These are phyloP conservation scores for Eimeria maxima DNA, from an alignment of 169 alveolate genomes.

Conservation along the genomic window DNA sequence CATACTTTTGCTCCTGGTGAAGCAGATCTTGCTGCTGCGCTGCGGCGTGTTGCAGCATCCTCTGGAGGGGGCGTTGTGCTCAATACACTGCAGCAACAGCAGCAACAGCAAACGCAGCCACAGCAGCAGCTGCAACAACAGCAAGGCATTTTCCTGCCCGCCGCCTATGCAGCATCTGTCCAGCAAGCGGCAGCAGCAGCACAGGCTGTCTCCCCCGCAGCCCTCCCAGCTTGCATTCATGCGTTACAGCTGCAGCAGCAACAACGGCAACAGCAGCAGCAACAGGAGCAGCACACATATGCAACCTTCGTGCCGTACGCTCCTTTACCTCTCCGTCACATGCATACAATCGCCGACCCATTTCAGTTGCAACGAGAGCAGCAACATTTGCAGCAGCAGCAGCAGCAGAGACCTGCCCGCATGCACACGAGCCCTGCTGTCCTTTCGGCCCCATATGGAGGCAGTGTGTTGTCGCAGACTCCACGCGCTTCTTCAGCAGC, in stretches of 20 bases:
- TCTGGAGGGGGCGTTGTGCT: conserved; percentile 50
- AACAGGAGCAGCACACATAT: conserved; percentile 1
- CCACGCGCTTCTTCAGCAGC: conserved; percentile 23
- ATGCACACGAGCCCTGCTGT: conserved; percentile 52
- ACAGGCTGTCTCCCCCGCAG: background rate
- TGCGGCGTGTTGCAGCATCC: conserved; percentile 68
- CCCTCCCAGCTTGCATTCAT: background rate
- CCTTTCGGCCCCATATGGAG: background rate
- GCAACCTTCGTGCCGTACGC: background rate
- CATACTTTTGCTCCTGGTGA: conserved; percentile 50
- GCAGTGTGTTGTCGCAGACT: conserved; percentile 2
- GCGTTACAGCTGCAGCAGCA: conserved; percentile 10
- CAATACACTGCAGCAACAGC: conserved; percentile 71
- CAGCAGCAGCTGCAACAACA: conserved; percentile 65
- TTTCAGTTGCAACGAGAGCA: conserved; percentile 50
- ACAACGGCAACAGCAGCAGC: conserved; percentile 63
- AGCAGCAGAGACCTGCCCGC: conserved; percentile 11
- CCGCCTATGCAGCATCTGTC: background rate
- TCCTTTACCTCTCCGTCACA: conserved; percentile 32
- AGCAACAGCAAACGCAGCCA: conserved; percentile 7
- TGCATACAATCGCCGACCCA: conserved; percentile 45
- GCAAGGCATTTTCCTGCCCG: conserved; percentile 15
- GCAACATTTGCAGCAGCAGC: conserved; percentile 42
- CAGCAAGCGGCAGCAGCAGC: conserved; percentile 21
- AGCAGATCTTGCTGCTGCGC: conserved; percentile 42